A percentile compares a stretch with the other conserved stretches of the same genome.
Evolutionary conservation across 805 yeast genomes (phyloP).

Genomic region (Alloascoidea africana): DNA sequence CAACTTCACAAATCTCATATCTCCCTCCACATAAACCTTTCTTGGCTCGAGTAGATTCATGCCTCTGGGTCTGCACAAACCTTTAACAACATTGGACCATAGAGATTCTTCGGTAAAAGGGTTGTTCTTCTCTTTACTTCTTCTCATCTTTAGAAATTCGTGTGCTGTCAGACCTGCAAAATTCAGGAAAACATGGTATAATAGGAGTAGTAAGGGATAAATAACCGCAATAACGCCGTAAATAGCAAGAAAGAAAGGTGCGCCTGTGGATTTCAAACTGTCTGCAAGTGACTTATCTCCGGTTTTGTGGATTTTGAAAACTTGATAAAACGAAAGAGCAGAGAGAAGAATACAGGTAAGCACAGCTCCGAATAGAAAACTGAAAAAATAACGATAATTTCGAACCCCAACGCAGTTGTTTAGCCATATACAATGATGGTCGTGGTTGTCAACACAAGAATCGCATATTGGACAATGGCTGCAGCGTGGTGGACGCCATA

Average conservation of each 20-base stretch:
- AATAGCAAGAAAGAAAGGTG: slow-evolving; percentile 36
- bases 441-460: slow-evolving; percentile 47
- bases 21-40: slow-evolving; percentile 19
- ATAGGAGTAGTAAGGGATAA: slow-evolving; percentile 40
- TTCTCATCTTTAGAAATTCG: slow-evolving; percentile 36
- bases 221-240: slow-evolving; percentile 27
- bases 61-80: slow-evolving; percentile 25
- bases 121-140: slow-evolving; percentile 12
- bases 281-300: slow-evolving; percentile 13
- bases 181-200: slow-evolving; percentile 39
- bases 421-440: slow-evolving; percentile 61
- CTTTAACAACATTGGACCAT: slow-evolving; percentile 17
- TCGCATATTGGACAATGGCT: slow-evolving; percentile 64
- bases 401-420: slow-evolving; percentile 67
- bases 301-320: slow-evolving; percentile 11
- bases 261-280: slow-evolving; percentile 17
- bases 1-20: slow-evolving; percentile 21
- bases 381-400: slow-evolving; percentile 25
- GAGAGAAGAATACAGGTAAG: slow-evolving; percentile 17
- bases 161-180: slow-evolving; percentile 53
- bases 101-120: slow-evolving; percentile 22
- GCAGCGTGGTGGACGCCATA: slow-evolving; percentile 67
- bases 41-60: slow-evolving; percentile 18
- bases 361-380: slow-evolving; percentile 27
- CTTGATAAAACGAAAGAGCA: slow-evolving; percentile 18